These are phyloP conservation scores for Gossypium raimondii DNA, from an alignment of 345 rosid genomes.

Conservation along the genomic window DNA sequence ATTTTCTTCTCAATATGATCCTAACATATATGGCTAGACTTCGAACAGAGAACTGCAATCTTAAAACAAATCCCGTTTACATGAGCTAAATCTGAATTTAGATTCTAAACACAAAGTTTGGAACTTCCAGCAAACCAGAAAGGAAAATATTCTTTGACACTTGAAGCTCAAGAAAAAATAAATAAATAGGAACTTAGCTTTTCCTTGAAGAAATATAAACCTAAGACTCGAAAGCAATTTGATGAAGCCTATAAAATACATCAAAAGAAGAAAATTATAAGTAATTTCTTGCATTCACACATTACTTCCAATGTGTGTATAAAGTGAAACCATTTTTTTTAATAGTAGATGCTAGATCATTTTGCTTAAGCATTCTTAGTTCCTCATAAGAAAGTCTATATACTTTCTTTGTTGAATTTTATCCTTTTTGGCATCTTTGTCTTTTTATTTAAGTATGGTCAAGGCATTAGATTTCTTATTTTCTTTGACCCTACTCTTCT, in stretches of 20 bases:
- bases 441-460: background rate
- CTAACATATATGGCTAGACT: background rate
- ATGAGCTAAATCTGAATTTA: background rate
- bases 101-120: background rate
- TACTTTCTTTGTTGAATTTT: background rate
- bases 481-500: background rate
- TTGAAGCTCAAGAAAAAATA: background rate
- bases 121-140: background rate
- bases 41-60: background rate
- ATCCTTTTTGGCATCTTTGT: background rate
- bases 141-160: background rate
- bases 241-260: background rate
- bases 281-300: background rate
- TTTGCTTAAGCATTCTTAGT: background rate
- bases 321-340: background rate
- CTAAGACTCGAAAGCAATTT: background rate
- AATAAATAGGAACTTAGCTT: background rate
- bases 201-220: background rate
- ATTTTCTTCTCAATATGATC: background rate
- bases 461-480: background rate
- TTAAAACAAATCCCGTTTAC: background rate
- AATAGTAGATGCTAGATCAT: background rate
- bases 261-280: background rate
- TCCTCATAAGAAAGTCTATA: background rate
- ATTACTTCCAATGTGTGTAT: background rate